A percentile compares a stretch with the other conserved stretches of the same genome.
Conservation (phyloP, 179 eudicot genomes). For the Nepenthes alata region DNA sequence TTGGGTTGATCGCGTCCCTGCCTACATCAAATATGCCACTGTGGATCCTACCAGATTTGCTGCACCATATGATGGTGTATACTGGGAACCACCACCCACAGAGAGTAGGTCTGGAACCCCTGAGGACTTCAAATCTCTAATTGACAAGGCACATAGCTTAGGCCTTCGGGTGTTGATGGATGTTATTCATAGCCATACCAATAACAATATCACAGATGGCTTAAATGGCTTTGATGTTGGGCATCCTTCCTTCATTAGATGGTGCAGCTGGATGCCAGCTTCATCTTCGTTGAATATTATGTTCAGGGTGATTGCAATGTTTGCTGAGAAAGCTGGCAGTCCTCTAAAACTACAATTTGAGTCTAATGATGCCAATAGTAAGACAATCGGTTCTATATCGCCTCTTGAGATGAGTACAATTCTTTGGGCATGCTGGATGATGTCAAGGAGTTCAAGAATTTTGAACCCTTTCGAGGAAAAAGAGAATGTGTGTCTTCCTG, state of each 20-base stretch:
- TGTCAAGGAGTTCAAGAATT: slow-evolving; percentile 42
- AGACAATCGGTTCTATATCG: slow-evolving; percentile 44
- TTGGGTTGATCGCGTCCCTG: slow-evolving; percentile 93
- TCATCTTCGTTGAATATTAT: slow-evolving; percentile 37
- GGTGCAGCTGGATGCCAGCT: slow-evolving; percentile 47
- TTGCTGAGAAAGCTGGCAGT: slow-evolving; percentile 46
- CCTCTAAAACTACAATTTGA: slow-evolving; percentile 47
- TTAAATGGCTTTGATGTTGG: too few species aligned
- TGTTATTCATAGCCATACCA: too few species aligned
- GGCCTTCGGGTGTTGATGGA: too few species aligned
- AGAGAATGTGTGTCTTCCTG: slow-evolving; percentile 38
- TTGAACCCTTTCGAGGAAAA: slow-evolving; percentile 10
- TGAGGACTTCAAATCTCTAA: too few species aligned
- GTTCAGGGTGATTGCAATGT: slow-evolving; percentile 33
- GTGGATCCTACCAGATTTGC: slow-evolving; percentile 70
- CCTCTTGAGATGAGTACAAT: slow-evolving; percentile 50
- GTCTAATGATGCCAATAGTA: slow-evolving; percentile 39
- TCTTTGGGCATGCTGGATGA: slow-evolving; percentile 55
- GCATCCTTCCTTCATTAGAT: too few species aligned
- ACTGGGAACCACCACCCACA: slow-evolving; percentile 85
- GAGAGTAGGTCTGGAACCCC: too few species aligned
- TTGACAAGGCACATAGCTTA: too few species aligned
- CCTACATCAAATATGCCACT: slow-evolving; percentile 90
- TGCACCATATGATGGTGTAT: slow-evolving; percentile 89
- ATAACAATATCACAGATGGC: too few species aligned